phyloP scores from a whole-genome alignment of 2,329 filamentous ascomycete species.

The Aaosphaeria arxii region DNA sequence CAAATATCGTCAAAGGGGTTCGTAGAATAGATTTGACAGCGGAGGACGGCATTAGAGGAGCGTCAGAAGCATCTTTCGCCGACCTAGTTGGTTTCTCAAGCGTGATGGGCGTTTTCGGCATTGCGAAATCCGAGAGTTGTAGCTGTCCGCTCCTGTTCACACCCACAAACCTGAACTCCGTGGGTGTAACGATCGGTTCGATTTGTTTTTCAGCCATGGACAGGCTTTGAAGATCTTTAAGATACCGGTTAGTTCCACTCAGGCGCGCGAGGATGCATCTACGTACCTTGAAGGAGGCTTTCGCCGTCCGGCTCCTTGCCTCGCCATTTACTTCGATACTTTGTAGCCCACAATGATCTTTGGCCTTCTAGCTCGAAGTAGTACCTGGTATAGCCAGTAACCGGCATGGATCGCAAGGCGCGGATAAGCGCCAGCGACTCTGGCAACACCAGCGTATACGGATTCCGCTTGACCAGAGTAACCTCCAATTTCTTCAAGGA shows the following conservation, averaged over 20 bases:
- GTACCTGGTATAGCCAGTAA: conserved; percentile 17
- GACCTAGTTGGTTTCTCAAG: conserved; percentile 4
- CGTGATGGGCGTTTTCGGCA: conserved; percentile 8
- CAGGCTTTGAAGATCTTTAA: conserved; percentile 17
- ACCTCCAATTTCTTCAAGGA: conserved; percentile 19
- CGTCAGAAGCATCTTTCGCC: background rate
- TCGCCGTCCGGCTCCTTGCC: conserved; percentile 20
- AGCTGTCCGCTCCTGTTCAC: conserved; percentile 7
- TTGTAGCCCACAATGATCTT: conserved; percentile 20
- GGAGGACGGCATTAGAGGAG: background rate
- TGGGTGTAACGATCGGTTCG: conserved; percentile 14
- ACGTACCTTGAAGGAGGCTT: conserved; percentile 18
- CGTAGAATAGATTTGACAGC: background rate
- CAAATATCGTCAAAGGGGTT: conserved; percentile 3
- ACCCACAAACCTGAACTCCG: conserved; percentile 12
- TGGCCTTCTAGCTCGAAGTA: conserved; percentile 19
- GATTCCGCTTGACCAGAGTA: conserved; percentile 18
- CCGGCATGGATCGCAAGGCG: conserved; percentile 15
- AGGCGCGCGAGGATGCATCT: background rate
- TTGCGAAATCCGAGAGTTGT: conserved; percentile 4
- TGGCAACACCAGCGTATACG: conserved; percentile 11
- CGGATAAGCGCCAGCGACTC: conserved; percentile 17
- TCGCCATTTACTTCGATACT: conserved; percentile 16
- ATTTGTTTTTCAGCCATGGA: conserved; percentile 8
- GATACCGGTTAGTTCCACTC: background rate